Conservation (phyloP, 202 grass and related monocot genomes). For the Elaeis oleifera region DNA sequence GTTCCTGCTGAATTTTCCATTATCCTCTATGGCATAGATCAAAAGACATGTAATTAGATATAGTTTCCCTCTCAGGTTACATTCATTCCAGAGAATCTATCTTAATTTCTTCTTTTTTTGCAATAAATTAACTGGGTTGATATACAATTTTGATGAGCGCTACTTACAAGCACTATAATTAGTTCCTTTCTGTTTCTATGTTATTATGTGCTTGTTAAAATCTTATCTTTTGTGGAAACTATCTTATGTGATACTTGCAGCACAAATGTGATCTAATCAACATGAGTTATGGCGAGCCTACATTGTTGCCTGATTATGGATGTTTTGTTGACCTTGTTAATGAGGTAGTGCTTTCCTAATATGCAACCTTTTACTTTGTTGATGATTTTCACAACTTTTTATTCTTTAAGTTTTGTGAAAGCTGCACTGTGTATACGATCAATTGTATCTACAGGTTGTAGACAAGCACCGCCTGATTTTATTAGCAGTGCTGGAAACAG, state of each 20-base stretch:
- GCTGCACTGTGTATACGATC: slow-evolving; percentile 22
- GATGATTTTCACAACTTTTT: slow-evolving; percentile 1
- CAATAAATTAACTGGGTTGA: too few relatives aligned
- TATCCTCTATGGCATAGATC: too few relatives aligned
- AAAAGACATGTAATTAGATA: too few relatives aligned
- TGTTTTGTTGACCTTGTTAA: slow-evolving; percentile 94
- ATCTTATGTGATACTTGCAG: slow-evolving; percentile 35
- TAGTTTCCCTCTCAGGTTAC: too few relatives aligned
- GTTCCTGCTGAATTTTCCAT: too few relatives aligned
- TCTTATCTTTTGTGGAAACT: too few relatives aligned
- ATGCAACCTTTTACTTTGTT: slow-evolving; percentile 14
- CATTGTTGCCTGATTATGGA: slow-evolving; percentile 93
- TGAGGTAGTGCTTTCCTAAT: slow-evolving; percentile 47
- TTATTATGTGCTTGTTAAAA: too few relatives aligned
- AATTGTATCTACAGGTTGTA: slow-evolving; percentile 51
- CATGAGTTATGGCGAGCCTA: slow-evolving; percentile 95
- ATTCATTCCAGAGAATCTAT: too few relatives aligned
- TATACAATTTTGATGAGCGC: too few relatives aligned
- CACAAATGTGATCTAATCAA: slow-evolving; percentile 99
- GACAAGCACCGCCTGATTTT: slow-evolving; percentile 87
- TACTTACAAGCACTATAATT: too few relatives aligned
- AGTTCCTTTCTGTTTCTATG: too few relatives aligned
- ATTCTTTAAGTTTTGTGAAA: slow-evolving; percentile 16
- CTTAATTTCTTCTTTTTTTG: too few relatives aligned
- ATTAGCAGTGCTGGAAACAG: slow-evolving; percentile 94